Base-by-base conservation (phyloP, 805 yeast species). In the Metschnikowia proteae region DNA sequence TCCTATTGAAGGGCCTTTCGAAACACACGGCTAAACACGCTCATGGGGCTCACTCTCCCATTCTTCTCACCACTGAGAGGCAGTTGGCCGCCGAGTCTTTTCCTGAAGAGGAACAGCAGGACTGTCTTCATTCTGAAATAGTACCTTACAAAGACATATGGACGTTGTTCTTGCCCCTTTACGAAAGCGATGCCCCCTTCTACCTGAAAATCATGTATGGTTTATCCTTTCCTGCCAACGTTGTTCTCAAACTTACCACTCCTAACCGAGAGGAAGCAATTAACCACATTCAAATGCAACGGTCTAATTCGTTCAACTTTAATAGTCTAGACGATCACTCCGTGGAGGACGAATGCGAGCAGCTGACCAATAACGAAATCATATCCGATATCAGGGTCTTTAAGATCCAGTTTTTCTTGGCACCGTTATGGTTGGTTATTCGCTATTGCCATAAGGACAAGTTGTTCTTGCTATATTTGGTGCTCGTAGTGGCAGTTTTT, bases 1-100 rank as follows among this genome's bases (percentile, higher is more conserved):
- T 62, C 13, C 59, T 72, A 22, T 54, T 72, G 27, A 61, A 58
- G 38, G 73, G 69, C 42, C 61, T 72, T 38, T 56, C 63, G 23
- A 57, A 53, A 28, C 68, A 67, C 43, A 52, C 71, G 2, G 9
- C 45, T 10, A 32, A 34, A 27, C 45, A 42, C 11, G 38, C 43
- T 9, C 43, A 40, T 23, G 43, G 34, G 4, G 17, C 43, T 10
- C 34, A 30, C 4, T 42, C 45, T 42, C 45, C 45, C 10, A 25
- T 49, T 17, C 9, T 38, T 6, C 29, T 46, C 29, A 43, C 51
- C 27, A 50, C 43, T 23, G 55, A 50, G 8, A 45, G 51, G 17
- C 49, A 51, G 22, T 43, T 47, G 23, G 44, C 43, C 5, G 51
- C 49, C 5, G 43, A 32, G 23, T 7, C 30, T 40, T 36, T 36